Evolutionary conservation across 148 eudicot genomes (phyloP).

Genomic region (Pouteria glomerata): DNA sequence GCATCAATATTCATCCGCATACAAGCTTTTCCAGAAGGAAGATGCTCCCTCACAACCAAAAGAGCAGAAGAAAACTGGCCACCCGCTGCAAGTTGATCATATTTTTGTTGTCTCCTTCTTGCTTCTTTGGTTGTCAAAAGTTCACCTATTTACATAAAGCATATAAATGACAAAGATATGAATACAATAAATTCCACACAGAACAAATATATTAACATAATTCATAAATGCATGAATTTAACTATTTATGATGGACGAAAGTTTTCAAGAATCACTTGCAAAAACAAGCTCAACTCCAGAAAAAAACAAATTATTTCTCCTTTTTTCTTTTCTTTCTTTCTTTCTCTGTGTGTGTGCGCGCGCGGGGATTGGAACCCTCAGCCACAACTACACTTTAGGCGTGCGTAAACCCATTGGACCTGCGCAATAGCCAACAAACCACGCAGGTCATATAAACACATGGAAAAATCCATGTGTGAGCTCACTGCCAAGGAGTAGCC

Average conservation of each 20-base stretch:
- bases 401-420: too few relatives aligned
- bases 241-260: neutral
- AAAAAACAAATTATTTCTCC: too few relatives aligned
- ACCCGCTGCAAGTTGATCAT: slow-evolving; percentile 47
- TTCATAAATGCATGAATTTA: neutral
- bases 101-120: slow-evolving; percentile 52
- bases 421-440: too few relatives aligned
- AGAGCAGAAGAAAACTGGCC: slow-evolving; percentile 59
- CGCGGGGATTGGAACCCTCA: too few relatives aligned
- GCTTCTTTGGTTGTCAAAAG: slow-evolving; percentile 81
- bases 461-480: too few relatives aligned
- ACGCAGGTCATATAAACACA: too few relatives aligned
- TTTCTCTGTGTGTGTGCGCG: too few relatives aligned
- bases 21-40: slow-evolving; percentile 81
- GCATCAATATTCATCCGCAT: slow-evolving; percentile 87
- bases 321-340: too few relatives aligned
- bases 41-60: slow-evolving; percentile 79
- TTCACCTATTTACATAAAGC: slow-evolving; percentile 43
- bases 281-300: neutral
- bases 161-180: too few relatives aligned
- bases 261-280: neutral
- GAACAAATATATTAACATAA: neutral
- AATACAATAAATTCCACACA: slow-evolving; percentile 1
- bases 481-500: too few relatives aligned
- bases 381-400: too few relatives aligned